phyloP scores from a whole-genome alignment of 805 yeast species.

The Candida yuanshanica region DNA sequence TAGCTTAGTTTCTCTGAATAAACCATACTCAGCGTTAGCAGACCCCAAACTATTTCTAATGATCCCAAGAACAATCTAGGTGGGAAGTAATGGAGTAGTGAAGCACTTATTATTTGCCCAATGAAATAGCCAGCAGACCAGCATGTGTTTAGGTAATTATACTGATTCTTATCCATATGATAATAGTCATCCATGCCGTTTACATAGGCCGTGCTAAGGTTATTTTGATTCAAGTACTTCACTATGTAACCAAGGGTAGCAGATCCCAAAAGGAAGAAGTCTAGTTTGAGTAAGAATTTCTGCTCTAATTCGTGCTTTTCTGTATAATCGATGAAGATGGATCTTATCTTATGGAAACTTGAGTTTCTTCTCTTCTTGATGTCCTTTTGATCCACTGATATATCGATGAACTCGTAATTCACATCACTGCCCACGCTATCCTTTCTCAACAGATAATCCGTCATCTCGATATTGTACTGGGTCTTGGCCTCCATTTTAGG shows the following conservation, averaged over 20 bases:
- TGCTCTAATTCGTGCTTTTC: constrained; percentile 32
- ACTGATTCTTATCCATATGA: constrained; percentile 34
- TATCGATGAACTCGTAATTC: constrained; percentile 5
- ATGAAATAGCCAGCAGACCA: constrained; percentile 45
- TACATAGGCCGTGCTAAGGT: constrained; percentile 41
- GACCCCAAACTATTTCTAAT: constrained; percentile 38
- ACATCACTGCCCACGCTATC: background rate
- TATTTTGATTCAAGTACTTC: constrained; percentile 36
- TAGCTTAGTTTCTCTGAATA: constrained; percentile 18
- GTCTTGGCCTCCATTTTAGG: background rate
- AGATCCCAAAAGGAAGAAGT: constrained; percentile 34
- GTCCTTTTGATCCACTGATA: constrained; percentile 4
- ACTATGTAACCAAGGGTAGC: constrained; percentile 40
- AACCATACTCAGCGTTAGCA: constrained; percentile 31
- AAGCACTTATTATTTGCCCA: constrained; percentile 41
- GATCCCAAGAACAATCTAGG: constrained; percentile 39
- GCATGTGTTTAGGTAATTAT: constrained; percentile 36
- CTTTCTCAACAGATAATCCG: constrained; percentile 5
- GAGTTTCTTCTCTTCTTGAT: constrained; percentile 4
- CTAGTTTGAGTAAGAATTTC: constrained; percentile 28
- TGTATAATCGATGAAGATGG: constrained; percentile 15
- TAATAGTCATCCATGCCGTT: constrained; percentile 41
- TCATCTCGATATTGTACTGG: constrained; percentile 6
- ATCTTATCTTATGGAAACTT: constrained; percentile 7
- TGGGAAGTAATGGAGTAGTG: constrained; percentile 32